These are phyloP conservation scores for Staphylotrichum tortipilum DNA, from an alignment of 495 filamentous ascomycete genomes.

Conservation along the genomic window DNA sequence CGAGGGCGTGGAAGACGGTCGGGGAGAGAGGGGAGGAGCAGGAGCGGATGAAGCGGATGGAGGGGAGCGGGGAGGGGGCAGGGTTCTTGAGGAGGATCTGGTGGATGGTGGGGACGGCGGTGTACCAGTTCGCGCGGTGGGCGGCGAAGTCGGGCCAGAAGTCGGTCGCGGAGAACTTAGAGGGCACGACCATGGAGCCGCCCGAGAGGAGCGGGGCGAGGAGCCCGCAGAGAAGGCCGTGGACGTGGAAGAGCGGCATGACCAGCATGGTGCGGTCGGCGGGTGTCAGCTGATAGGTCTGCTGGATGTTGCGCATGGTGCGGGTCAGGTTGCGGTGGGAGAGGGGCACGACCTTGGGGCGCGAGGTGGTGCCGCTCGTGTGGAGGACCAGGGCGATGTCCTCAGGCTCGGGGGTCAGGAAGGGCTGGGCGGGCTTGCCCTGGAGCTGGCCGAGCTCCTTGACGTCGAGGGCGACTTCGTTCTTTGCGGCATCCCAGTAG, in stretches of 20 bases:
- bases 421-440: slow-evolving; percentile 37
- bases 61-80: slow-evolving; percentile 52
- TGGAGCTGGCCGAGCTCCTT: slow-evolving; percentile 61
- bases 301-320: slow-evolving; percentile 57
- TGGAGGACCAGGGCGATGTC: slow-evolving; percentile 66
- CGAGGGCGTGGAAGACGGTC: slow-evolving; percentile 65
- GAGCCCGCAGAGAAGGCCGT: slow-evolving; percentile 71
- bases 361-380: slow-evolving; percentile 67
- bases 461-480: slow-evolving; percentile 62
- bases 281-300: slow-evolving; percentile 60
- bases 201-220: slow-evolving; percentile 64
- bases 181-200: slow-evolving; percentile 64
- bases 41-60: slow-evolving; percentile 78
- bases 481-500: slow-evolving; percentile 55
- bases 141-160: slow-evolving; percentile 70
- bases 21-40: slow-evolving; percentile 76
- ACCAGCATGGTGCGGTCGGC: slow-evolving; percentile 74
- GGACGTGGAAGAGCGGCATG: slow-evolving; percentile 87
- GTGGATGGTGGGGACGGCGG: slow-evolving; percentile 81
- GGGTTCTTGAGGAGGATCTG: slow-evolving; percentile 71
- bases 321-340: slow-evolving; percentile 69
- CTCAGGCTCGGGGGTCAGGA: slow-evolving; percentile 52
- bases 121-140: slow-evolving; percentile 78
- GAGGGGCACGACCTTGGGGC: slow-evolving; percentile 74
- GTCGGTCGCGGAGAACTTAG: slow-evolving; percentile 68